These are phyloP conservation scores for Forsythia suspensa DNA, from an alignment of 257 asterid genomes.

Conservation along the genomic window DNA sequence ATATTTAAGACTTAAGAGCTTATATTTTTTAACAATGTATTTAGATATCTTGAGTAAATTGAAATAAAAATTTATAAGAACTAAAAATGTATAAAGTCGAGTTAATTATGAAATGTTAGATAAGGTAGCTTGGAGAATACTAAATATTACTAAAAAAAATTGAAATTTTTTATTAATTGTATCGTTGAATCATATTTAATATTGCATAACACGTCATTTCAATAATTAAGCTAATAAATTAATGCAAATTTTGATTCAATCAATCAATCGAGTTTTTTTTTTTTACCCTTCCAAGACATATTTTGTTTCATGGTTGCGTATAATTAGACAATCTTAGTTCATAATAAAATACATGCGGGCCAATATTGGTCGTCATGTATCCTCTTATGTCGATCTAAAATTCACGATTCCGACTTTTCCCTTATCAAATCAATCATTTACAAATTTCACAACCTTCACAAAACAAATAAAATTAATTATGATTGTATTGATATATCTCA, in stretches of 20 bases:
- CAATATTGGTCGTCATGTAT: background rate
- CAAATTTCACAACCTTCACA: constrained; percentile 7
- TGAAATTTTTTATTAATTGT: no score
- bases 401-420: background rate
- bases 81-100: no score
- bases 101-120: background rate
- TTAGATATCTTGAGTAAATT: no score
- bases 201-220: constrained; percentile 23
- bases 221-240: constrained; percentile 3
- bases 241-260: constrained; percentile 22
- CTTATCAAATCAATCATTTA: constrained; percentile 24
- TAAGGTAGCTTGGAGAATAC: background rate
- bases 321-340: constrained; percentile 11
- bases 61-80: no score
- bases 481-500: background rate
- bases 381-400: constrained; percentile 1
- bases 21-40: no score
- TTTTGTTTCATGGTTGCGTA: constrained; percentile 13
- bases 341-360: background rate
- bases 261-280: constrained; percentile 13
- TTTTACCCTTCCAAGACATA: constrained; percentile 21
- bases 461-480: background rate
- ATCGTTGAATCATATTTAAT: background rate
- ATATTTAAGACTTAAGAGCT: no score
- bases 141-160: no score